Base-by-base conservation (phyloP, 345 rosid species). In the Reutealis trisperma region DNA sequence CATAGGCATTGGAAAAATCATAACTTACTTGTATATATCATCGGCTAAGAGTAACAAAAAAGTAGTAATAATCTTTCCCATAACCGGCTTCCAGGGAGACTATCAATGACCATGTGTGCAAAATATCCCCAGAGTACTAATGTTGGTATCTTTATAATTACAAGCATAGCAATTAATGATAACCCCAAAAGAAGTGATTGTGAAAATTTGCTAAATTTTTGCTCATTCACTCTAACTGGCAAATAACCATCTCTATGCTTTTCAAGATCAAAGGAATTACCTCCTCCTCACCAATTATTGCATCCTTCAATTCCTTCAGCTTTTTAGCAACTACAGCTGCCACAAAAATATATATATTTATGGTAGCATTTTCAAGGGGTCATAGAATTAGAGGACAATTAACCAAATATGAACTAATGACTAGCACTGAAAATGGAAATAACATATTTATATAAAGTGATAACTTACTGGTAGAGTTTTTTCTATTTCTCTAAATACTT, bases 51-150 rank as follows among this genome's bases (percentile, higher is more conserved):
- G 83, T 8, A 27, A 76, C 47, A 27, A 83, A 78, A 78, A 14
- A 85, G 80, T 60, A 85, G 70, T 63, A 71, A 27, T 0, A 83
- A 52, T 54, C 83, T 77, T 78, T 86, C 85, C 84, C 86, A 86
- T 80, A 83, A 86, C 63, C 79, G 88, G 68, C 74, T 86, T 10
- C 85, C 84, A 0, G 84, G 82, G 37, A 83, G 86, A 59, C 86
- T 86, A 77, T 83, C 88, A 32, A 83, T 86, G 19, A 84, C 84
- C 84, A 84, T 84, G 75, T 78, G 84, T 0, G 82, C 87, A 52
- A 84, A 86, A 67, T 84, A 84, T 58, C 85, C 89, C 89, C 79
- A 76, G 51, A 86, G 87, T 19, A 86, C 84, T 4, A 83, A 86
- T 18, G 85, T 77, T 1, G 89, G 89, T 49, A 83, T 82, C 80